Percentiles rank a stretch among this genome's conserved stretches.
phyloP scores from a whole-genome alignment of 148 eudicot genomes.

The Vaccinium myrtillus region DNA sequence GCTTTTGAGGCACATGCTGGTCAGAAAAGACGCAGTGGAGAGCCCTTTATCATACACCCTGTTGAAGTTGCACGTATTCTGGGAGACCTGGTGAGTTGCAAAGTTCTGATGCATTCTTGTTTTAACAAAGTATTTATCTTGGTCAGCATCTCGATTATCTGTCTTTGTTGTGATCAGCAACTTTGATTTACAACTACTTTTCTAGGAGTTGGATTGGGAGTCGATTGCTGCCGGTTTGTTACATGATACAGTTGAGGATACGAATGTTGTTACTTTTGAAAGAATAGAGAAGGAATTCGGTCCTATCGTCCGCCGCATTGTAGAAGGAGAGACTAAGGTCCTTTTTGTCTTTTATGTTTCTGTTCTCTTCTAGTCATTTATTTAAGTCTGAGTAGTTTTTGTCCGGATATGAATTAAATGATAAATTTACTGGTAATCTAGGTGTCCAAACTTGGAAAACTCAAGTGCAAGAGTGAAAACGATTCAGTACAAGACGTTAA shows the following conservation, averaged over 20 bases:
- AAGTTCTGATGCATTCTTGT: slow-evolving; percentile 17
- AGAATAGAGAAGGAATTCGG: slow-evolving; percentile 84
- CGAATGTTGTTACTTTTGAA: slow-evolving; percentile 85
- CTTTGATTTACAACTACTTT: slow-evolving; percentile 18
- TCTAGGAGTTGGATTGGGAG: slow-evolving; percentile 98
- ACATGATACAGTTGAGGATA: slow-evolving; percentile 99
- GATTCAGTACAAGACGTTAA: slow-evolving; percentile 83
- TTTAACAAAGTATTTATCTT: neutral
- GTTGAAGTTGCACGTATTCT: slow-evolving; percentile 97
- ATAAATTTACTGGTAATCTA: slow-evolving; percentile 24
- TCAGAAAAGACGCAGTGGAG: slow-evolving; percentile 97
- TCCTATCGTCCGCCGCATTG: slow-evolving; percentile 82
- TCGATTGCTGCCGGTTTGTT: slow-evolving; percentile 95
- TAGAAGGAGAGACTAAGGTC: slow-evolving; percentile 99
- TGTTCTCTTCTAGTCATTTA: slow-evolving; percentile 1
- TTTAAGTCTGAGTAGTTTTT: neutral
- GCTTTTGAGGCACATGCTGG: slow-evolving; percentile 98
- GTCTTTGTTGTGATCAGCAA: slow-evolving; percentile 12
- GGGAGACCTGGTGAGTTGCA: slow-evolving; percentile 86
- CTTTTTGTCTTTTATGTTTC: slow-evolving; percentile 4
- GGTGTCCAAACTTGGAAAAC: slow-evolving; percentile 97
- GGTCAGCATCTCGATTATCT: neutral
- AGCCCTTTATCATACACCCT: slow-evolving; percentile 94
- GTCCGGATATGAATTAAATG: neutral
- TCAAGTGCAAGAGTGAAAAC: slow-evolving; percentile 70